Percentiles rank a stretch among this genome's conserved stretches.
phyloP scores from a whole-genome alignment of 805 yeast species.

The Candida taoyuanica region DNA sequence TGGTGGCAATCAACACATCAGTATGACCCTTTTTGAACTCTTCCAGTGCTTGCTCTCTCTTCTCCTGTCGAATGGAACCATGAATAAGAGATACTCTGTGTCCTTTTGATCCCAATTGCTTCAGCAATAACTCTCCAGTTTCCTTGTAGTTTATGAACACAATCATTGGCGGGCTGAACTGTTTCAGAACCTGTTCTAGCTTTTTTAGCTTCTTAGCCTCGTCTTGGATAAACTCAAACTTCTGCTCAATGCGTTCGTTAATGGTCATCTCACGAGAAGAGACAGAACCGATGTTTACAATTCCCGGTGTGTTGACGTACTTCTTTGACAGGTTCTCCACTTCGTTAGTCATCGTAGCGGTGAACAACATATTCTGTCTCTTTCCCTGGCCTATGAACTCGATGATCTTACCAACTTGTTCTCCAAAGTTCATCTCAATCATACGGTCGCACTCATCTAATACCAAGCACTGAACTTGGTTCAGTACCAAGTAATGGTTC shows the following conservation, averaged over 20 bases:
- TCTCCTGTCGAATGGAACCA: slow-evolving; percentile 82
- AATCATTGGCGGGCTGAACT: slow-evolving; percentile 56
- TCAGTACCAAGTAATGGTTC: slow-evolving; percentile 54
- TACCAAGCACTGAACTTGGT: slow-evolving; percentile 60
- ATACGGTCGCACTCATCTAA: slow-evolving; percentile 95
- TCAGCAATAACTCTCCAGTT: slow-evolving; percentile 62
- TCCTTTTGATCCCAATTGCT: slow-evolving; percentile 42
- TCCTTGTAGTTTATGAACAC: slow-evolving; percentile 77
- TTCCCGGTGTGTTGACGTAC: slow-evolving; percentile 58
- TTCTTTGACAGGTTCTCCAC: slow-evolving; percentile 63
- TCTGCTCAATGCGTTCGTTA: slow-evolving; percentile 61
- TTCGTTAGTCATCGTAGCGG: slow-evolving; percentile 84
- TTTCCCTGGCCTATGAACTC: slow-evolving; percentile 44
- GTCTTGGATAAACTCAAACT: slow-evolving; percentile 47
- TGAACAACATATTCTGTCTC: slow-evolving; percentile 80
- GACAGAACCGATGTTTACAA: slow-evolving; percentile 63
- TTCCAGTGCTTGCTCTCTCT: slow-evolving; percentile 72
- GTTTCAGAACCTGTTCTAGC: slow-evolving; percentile 35
- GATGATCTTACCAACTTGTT: slow-evolving; percentile 61
- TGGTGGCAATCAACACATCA: slow-evolving; percentile 80
- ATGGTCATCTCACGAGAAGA: slow-evolving; percentile 25
- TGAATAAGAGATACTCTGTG: slow-evolving; percentile 62
- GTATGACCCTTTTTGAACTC: slow-evolving; percentile 51
- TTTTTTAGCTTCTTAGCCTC: slow-evolving; percentile 43
- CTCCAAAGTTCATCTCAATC: slow-evolving; percentile 94